Conservation (phyloP, 78 protist genomes). For the Monocercomonoides exilis region DNA sequence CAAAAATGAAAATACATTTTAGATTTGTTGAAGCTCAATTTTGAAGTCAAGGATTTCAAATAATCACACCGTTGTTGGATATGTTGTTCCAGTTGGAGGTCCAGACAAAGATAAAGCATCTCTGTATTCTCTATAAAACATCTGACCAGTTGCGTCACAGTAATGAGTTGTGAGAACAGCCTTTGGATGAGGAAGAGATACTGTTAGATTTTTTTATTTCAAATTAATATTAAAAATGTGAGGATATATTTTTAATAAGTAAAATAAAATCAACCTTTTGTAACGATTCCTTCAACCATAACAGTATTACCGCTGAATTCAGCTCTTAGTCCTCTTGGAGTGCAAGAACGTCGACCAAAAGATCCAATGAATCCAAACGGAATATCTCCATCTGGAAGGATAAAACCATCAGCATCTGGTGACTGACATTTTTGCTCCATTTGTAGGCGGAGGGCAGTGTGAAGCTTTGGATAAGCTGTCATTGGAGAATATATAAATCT, state of each 20-base stretch:
- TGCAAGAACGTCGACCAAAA: constrained; percentile 72
- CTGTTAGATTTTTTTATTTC: neutral
- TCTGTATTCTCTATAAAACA: constrained; percentile 41
- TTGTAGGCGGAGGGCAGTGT: too few relatives aligned
- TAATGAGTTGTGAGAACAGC: constrained; percentile 80
- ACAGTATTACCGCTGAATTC: constrained; percentile 60
- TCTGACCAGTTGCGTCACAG: constrained; percentile 56
- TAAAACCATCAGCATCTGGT: too few relatives aligned
- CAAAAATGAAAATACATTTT: neutral
- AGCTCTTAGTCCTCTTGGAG: constrained; percentile 83
- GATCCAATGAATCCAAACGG: constrained; percentile 75
- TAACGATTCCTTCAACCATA: constrained; percentile 90
- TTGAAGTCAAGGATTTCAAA: neutral
- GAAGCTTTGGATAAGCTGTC: too few relatives aligned
- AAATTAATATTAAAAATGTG: neutral
- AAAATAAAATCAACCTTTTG: constrained; percentile 48
- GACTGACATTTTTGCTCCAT: too few relatives aligned
- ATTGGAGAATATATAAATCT: too few relatives aligned
- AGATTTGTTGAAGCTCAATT: neutral
- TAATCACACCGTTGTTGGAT: constrained; percentile 53
- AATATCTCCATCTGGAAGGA: neutral
- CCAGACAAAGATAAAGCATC: constrained; percentile 55
- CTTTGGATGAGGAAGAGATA: constrained; percentile 43
- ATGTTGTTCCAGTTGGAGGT: constrained; percentile 50
- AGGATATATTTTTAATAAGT: constrained; percentile 11